These are phyloP conservation scores for Novymonas esmeraldas DNA, from an alignment of 208 protist genomes.

Conservation along the genomic window DNA sequence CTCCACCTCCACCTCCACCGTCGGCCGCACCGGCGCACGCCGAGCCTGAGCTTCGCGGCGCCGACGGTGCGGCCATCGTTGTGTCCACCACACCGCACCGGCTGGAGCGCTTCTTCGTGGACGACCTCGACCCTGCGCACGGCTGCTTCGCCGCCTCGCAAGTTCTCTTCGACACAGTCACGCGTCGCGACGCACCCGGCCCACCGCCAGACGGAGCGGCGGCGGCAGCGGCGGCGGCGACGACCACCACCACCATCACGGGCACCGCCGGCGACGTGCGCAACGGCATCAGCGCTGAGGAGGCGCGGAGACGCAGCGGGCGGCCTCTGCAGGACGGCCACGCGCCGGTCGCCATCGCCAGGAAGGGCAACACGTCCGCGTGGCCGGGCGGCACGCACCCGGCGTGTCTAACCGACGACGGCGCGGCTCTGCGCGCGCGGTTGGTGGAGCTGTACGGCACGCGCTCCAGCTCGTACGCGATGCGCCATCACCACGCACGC, in stretches of 20 bases:
- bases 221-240: conserved; percentile 3
- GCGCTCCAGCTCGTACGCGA: conserved; percentile 12
- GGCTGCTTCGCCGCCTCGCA: conserved; percentile 29
- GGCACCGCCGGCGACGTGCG: neutral
- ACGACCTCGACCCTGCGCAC: conserved; percentile 62
- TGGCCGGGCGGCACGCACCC: conserved; percentile 3
- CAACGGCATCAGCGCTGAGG: neutral
- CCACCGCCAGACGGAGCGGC: no score
- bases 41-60: neutral
- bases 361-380: neutral
- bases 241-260: neutral
- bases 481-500: conserved; percentile 32
- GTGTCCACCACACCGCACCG: conserved; percentile 28
- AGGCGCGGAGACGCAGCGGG: neutral
- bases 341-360: neutral
- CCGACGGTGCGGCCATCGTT: conserved; percentile 3
- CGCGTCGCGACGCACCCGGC: conserved; percentile 8
- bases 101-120: conserved; percentile 76
- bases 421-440: conserved; percentile 23
- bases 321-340: neutral
- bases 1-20: neutral
- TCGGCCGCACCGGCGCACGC: neutral
- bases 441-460: conserved; percentile 26
- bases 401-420: conserved; percentile 34
- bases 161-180: conserved; percentile 26